Percentiles rank a stretch among this genome's conserved stretches.
Conservation (phyloP, 257 asterid species). For the Linaria vulgaris region DNA sequence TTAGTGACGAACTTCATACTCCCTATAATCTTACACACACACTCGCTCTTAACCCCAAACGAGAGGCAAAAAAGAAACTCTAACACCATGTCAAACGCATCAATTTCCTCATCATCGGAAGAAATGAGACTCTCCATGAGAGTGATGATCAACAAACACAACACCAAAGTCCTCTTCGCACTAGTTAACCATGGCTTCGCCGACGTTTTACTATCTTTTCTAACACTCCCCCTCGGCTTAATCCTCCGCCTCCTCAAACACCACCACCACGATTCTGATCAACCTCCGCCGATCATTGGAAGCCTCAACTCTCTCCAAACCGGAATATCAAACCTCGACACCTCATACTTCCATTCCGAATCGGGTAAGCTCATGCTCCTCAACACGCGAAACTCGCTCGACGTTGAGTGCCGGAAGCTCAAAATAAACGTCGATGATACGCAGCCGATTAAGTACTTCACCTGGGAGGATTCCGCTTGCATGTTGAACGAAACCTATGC, state of each 20-base stretch:
- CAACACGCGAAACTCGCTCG: constrained; percentile 11
- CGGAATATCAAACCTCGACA: neutral
- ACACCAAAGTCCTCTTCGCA: constrained; percentile 25
- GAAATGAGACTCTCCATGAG: constrained; percentile 6
- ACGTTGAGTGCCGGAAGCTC: constrained; percentile 1
- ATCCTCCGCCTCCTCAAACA: neutral
- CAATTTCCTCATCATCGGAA: no score
- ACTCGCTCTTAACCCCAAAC: no score
- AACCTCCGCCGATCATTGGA: constrained; percentile 14
- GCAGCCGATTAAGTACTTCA: neutral
- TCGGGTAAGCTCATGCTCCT: constrained; percentile 20
- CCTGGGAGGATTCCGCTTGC: neutral
- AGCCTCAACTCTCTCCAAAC: constrained; percentile 24
- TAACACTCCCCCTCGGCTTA: constrained; percentile 28
- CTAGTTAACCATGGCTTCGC: constrained; percentile 15
- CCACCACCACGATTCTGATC: constrained; percentile 2
- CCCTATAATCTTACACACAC: no score
- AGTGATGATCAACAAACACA: constrained; percentile 22
- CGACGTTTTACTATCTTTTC: constrained; percentile 27
- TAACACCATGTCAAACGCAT: no score
- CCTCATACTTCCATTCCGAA: neutral
- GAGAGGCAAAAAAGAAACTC: no score
- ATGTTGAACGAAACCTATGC: no score
- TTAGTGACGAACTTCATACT: no score
- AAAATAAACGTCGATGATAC: constrained; percentile 6